Percentiles rank a stretch among this genome's conserved stretches.
Conservation (phyloP, 202 grass and related monocot species). For the Cymbopogon flexuosus region DNA sequence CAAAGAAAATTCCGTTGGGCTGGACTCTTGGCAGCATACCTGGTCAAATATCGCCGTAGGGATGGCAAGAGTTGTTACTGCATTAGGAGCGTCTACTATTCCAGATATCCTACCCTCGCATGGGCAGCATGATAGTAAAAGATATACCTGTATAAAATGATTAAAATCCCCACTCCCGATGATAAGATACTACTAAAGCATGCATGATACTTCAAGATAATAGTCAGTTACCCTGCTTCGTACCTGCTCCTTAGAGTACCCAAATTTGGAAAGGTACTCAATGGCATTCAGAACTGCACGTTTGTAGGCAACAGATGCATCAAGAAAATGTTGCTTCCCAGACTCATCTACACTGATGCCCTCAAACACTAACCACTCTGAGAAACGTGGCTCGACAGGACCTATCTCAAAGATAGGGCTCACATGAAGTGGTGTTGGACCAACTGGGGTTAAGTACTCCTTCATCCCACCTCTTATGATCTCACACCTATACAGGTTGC, state of each 20-base stretch:
- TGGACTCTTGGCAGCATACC: constrained; percentile 37
- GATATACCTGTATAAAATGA: constrained; percentile 58
- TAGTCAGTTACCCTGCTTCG: neutral
- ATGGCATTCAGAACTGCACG: constrained; percentile 84
- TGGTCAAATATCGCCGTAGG: constrained; percentile 89
- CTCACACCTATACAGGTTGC: constrained; percentile 40
- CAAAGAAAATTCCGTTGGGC: neutral
- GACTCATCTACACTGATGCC: constrained; percentile 91
- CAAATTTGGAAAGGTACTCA: constrained; percentile 76
- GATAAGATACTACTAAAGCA: constrained; percentile 17
- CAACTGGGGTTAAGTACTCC: constrained; percentile 35
- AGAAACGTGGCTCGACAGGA: constrained; percentile 76
- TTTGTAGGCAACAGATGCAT: constrained; percentile 79
- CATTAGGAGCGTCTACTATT: constrained; percentile 85
- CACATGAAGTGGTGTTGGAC: constrained; percentile 76
- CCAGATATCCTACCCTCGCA: constrained; percentile 93
- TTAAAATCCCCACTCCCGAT: constrained; percentile 6
- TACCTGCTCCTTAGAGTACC: constrained; percentile 97
- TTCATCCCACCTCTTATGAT: too few species aligned
- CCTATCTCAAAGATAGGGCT: constrained; percentile 94
- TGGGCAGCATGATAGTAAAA: constrained; percentile 84
- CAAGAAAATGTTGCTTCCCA: constrained; percentile 82
- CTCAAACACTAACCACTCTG: constrained; percentile 87
- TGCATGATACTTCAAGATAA: neutral
- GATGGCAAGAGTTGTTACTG: constrained; percentile 74